These are phyloP conservation scores for Tremella yokohamensis DNA, from an alignment of 768 basidiomycete species.

Conservation along the genomic window DNA sequence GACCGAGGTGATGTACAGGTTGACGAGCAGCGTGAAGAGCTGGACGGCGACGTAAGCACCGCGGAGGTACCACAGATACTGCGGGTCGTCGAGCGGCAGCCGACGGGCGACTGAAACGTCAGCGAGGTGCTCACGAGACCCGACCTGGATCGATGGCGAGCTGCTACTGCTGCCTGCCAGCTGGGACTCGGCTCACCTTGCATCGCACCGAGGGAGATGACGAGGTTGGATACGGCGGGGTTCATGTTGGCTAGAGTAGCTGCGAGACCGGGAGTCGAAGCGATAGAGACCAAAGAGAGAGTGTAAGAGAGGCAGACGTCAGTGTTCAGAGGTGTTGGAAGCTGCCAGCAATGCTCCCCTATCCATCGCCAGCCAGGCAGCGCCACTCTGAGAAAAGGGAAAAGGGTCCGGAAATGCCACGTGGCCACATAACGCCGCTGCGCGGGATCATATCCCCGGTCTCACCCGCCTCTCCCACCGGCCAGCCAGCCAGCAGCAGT, in stretches of 20 bases:
- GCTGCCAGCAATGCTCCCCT: conserved; percentile 2
- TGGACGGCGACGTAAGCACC: conserved; percentile 76
- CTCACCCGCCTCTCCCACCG: neutral
- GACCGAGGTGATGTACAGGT: conserved; percentile 73
- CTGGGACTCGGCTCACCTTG: conserved; percentile 58
- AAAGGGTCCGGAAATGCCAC: conserved; percentile 6
- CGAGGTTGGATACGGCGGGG: conserved; percentile 64
- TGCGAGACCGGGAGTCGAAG: neutral
- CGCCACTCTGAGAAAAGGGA: conserved; percentile 4
- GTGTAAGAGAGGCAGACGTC: conserved; percentile 2
- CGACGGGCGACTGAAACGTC: conserved; percentile 69
- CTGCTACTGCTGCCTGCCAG: too few species aligned
- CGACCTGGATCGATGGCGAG: neutral
- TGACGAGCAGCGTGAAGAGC: conserved; percentile 64
- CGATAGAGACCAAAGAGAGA: conserved; percentile 2
- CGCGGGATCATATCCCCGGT: neutral
- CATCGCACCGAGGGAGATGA: conserved; percentile 90
- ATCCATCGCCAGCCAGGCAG: conserved; percentile 1
- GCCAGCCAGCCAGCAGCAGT: too few species aligned
- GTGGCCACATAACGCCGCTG: conserved; percentile 3
- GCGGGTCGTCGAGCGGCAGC: conserved; percentile 85
- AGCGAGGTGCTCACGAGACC: neutral
- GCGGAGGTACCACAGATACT: conserved; percentile 75
- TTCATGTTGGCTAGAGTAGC: conserved; percentile 31
- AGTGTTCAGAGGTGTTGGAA: conserved; percentile 12